phyloP scores from a whole-genome alignment of 1,284 basidiomycete genomes.

The Austroboletus niveus region DNA sequence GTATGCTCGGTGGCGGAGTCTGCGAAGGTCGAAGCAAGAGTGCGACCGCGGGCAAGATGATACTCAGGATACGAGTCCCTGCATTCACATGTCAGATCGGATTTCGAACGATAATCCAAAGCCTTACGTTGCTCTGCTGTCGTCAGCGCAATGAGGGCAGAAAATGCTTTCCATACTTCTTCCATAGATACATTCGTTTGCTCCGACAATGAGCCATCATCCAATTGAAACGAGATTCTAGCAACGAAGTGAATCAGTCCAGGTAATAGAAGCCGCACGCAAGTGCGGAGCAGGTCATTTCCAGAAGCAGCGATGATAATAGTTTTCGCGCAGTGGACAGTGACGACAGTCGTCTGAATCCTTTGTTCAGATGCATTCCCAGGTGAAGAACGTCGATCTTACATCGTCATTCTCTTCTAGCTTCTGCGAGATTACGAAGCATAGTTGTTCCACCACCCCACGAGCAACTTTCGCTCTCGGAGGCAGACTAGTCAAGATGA shows the following conservation, averaged over 20 bases:
- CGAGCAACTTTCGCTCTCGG: slow-evolving; percentile 66
- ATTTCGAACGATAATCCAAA: not conserved
- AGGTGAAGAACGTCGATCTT: slow-evolving; percentile 16
- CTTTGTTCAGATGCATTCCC: slow-evolving; percentile 17
- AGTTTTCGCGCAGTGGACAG: slow-evolving; percentile 86
- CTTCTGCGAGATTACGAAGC: slow-evolving; percentile 81
- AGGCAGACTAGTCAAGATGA: slow-evolving; percentile 83
- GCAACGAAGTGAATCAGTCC: slow-evolving; percentile 79
- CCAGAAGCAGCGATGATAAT: slow-evolving; percentile 63
- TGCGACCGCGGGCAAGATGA: slow-evolving; percentile 79
- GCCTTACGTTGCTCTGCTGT: slow-evolving; percentile 64
- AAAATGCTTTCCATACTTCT: slow-evolving; percentile 83
- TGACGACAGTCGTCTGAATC: slow-evolving; percentile 72
- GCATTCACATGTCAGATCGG: slow-evolving; percentile 8
- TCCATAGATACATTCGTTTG: slow-evolving; percentile 59
- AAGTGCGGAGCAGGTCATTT: slow-evolving; percentile 68
- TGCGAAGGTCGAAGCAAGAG: slow-evolving; percentile 66
- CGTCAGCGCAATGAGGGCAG: slow-evolving; percentile 59
- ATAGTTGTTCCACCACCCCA: slow-evolving; percentile 80
- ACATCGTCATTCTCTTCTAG: slow-evolving; percentile 70
- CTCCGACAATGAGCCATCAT: slow-evolving; percentile 55
- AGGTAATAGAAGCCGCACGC: slow-evolving; percentile 73
- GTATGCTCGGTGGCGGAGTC: slow-evolving; percentile 46
- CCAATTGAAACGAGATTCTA: slow-evolving; percentile 57
- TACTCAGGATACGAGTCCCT: slow-evolving; percentile 71